Base-by-base conservation (phyloP, 2,329 filamentous ascomycete species). In the Penicillium sp. region DNA sequence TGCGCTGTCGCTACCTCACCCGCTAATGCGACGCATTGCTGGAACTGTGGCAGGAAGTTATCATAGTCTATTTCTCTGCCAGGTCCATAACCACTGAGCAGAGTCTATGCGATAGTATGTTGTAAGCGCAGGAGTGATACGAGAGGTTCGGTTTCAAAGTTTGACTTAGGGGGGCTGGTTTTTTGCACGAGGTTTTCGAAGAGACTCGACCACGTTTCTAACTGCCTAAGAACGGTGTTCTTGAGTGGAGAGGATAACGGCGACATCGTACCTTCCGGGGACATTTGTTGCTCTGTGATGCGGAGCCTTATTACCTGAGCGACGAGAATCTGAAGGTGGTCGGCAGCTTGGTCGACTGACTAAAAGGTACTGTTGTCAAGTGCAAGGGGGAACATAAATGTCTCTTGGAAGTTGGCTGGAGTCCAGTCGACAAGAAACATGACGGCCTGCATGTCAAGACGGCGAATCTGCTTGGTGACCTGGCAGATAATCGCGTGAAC, bases 71-170 rank as follows among this genome's bases (percentile, higher is more conserved):
- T 65, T 63, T 66, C 62, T 24, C 63, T 64, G 24, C 66, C 70
- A 33, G 70, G 60, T 19, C 70, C 70, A 53, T 61, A 63, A 58
- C 61, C 59, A 30, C 59, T 63, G 61, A 77, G 67, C 17, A 73
- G 63, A 38, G 58, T 73, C 62, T 68, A 73, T 60, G 63, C 56
- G 30, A 73, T 64, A 12, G 64, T 73, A 66, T 77, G 60, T 58
- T 78, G 74, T 53, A 78, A 62, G 37, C 70, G 74, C 44, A 77
- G 66, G 49, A 77, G 69, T 44, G 64, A 62, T 60, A 72, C 61
- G 51, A 73, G 67, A 17, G 51, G 60, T 54, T 63, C 5, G 37
- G 49, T 53, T 37, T 37, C 30, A 35, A 26, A 19, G n/a, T 53
- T 30, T 37, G 49, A 17, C 28, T 37, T n/a, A 19, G 12, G 13